A percentile compares a stretch with the other conserved stretches of the same genome.
These are phyloP conservation scores for Stromatinia cepivora DNA, from an alignment of 2,329 filamentous ascomycete species.

Conservation along the genomic window DNA sequence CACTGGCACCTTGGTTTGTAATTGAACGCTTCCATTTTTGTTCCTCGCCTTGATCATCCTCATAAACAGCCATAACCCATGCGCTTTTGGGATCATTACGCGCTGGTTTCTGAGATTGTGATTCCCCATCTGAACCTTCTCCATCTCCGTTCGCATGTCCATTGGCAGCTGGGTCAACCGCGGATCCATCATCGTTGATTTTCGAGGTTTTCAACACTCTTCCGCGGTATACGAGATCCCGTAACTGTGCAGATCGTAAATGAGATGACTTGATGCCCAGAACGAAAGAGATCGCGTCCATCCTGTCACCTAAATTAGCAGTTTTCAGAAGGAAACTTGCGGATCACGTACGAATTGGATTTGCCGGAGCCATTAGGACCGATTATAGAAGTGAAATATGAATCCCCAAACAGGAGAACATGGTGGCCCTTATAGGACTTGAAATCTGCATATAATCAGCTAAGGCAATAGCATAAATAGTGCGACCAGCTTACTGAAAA, in stretches of 20 bases:
- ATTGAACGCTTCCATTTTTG: slow-evolving; percentile 96
- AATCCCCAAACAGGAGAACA: slow-evolving; percentile 90
- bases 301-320: slow-evolving; percentile 55
- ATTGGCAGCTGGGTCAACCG: slow-evolving; percentile 52
- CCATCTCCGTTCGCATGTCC: slow-evolving; percentile 62
- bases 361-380: slow-evolving; percentile 99
- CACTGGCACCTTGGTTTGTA: slow-evolving; percentile 82
- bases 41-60: slow-evolving; percentile 93
- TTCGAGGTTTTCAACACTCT: slow-evolving; percentile 89
- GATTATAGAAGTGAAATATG: slow-evolving; percentile 98
- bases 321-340: slow-evolving; percentile 23
- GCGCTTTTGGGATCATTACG: slow-evolving; percentile 86
- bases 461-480: background rate
- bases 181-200: slow-evolving; percentile 86
- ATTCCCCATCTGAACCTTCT: slow-evolving; percentile 58
- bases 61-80: slow-evolving; percentile 99
- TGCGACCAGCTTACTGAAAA: slow-evolving; percentile 69
- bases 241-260: slow-evolving; percentile 87
- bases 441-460: slow-evolving; percentile 66
- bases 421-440: slow-evolving; percentile 99
- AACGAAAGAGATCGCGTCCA: slow-evolving; percentile 99
- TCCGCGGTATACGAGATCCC: slow-evolving; percentile 93
- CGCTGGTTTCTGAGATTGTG: slow-evolving; percentile 62
- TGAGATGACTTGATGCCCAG: slow-evolving; percentile 99
- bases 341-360: slow-evolving; percentile 83